A percentile compares a stretch with the other conserved stretches of the same genome.
Conservation (phyloP, 352 stramenopile species). For the Globisporangium camurandrum region DNA sequence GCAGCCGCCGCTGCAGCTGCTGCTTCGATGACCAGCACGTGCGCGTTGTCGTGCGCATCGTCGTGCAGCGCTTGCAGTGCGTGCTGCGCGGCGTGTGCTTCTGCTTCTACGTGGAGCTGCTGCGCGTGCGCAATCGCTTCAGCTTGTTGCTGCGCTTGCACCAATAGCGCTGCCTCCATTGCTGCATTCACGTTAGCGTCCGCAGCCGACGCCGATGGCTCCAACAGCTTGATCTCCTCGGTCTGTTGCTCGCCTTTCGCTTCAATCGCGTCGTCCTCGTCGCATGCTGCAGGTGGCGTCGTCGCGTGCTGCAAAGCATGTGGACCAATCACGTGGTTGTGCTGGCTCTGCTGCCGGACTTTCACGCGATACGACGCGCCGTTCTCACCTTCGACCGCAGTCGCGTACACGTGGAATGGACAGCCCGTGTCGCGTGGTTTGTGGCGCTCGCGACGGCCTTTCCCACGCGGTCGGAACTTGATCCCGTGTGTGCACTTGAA, state of each 20-base stretch:
- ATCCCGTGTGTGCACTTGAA: constrained; percentile 84
- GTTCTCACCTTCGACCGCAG: constrained; percentile 55
- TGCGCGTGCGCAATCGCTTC: constrained; percentile 15
- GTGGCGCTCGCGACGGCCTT: constrained; percentile 55
- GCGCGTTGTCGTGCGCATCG: constrained; percentile 21
- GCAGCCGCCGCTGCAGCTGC: constrained; percentile 22
- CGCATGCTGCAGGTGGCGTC: neutral
- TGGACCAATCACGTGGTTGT: constrained; percentile 71
- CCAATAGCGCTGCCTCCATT: neutral
- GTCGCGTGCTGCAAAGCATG: constrained; percentile 23
- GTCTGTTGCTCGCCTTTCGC: too few relatives aligned
- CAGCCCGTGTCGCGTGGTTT: constrained; percentile 69
- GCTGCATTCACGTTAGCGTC: neutral
- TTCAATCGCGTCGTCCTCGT: neutral
- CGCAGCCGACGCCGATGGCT: neutral
- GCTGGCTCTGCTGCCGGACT: constrained; percentile 60
- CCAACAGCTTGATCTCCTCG: too few relatives aligned
- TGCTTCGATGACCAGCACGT: constrained; percentile 21
- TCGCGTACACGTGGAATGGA: constrained; percentile 76
- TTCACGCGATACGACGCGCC: constrained; percentile 60
- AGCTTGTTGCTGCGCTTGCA: constrained; percentile 16
- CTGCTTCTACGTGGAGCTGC: constrained; percentile 1
- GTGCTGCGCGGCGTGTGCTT: too few relatives aligned
- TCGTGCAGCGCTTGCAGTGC: constrained; percentile 18
- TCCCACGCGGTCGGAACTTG: constrained; percentile 70